Evolutionary conservation across 2,329 filamentous ascomycete genomes (phyloP), one percentile per base, ranked within the genome.

Genomic region (Neonectria punicea): DNA sequence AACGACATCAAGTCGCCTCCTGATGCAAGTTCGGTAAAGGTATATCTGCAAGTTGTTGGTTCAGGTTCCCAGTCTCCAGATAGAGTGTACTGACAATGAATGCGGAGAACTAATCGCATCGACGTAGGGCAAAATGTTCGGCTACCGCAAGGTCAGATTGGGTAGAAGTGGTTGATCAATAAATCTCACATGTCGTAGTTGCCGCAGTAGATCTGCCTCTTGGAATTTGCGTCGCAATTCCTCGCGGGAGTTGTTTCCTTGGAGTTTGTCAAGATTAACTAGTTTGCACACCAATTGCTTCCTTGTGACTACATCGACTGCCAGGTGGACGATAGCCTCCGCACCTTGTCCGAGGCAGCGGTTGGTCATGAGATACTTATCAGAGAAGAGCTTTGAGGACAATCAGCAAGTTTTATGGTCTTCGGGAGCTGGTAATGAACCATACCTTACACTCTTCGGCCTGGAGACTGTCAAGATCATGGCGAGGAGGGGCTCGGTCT

Each of bases 261-360:
- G 66, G 5, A 78, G 55, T 6, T 68, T 69, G 34, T 80, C 79
- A 2, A 91, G 72, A 58, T 86, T 80, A 56, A 92, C 80, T 9
- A 92, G 77, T 71, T 93, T 93, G 80, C 91, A 93, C 11, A 90
- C 90, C 20, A 92, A 68, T 71, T 93, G 91, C 60, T 82, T 83
- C 41, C 83, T 81, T 0, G 85, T 86, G 7, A 75, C 76, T 25
- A 80, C 75, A 16, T 92, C 83, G 3, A 84, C 74, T 8, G 80
- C 78, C 7, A 82, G 70, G 53, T 78, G 79, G 13, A 82, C 79
- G 16, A 72, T 66, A 14, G 75, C 80, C 63, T 82, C 78, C 22
- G 77, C 73, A 2, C 80, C 80, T 36, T 76, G 70, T 2, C 80
- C 80, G 9, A 82, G 74, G 46, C 79, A 78, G 13, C 76, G 75